Conservation (phyloP, 2,329 filamentous ascomycete species). For the Penicillium brasilianum region DNA sequence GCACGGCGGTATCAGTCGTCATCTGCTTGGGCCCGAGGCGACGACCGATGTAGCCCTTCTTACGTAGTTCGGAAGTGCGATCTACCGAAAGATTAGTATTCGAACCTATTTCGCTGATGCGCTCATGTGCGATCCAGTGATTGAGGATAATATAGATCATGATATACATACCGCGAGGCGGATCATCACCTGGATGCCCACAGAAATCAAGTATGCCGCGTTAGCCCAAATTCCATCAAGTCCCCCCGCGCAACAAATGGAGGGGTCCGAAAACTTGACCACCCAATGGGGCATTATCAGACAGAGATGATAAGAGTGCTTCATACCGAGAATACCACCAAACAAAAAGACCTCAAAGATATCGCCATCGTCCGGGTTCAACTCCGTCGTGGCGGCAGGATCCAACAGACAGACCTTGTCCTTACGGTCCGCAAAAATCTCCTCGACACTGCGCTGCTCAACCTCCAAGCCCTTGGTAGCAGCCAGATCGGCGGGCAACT, state of each 20-base stretch:
- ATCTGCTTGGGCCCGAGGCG: slow-evolving; percentile 92
- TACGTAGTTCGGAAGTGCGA: slow-evolving; percentile 90
- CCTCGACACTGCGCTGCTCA: slow-evolving; percentile 79
- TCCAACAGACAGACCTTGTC: slow-evolving; percentile 85
- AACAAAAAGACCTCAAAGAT: slow-evolving; percentile 91
- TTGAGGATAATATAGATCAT: neutral
- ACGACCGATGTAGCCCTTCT: slow-evolving; percentile 88
- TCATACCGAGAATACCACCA: slow-evolving; percentile 86
- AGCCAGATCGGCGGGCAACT: slow-evolving; percentile 65
- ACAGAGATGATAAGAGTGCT: slow-evolving; percentile 17
- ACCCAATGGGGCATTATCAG: neutral
- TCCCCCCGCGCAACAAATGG: neutral
- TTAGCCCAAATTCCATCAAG: slow-evolving; percentile 4
- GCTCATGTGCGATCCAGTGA: slow-evolving; percentile 17
- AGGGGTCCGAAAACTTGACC: neutral
- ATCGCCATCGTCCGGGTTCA: slow-evolving; percentile 81
- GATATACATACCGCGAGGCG: slow-evolving; percentile 75
- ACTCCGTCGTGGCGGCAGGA: slow-evolving; percentile 78
- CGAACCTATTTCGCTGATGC: too few species aligned
- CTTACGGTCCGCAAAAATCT: slow-evolving; percentile 75
- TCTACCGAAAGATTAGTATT: slow-evolving; percentile 58
- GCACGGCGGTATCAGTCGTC: slow-evolving; percentile 96
- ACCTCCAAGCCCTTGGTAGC: slow-evolving; percentile 67
- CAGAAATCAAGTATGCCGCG: slow-evolving; percentile 10
- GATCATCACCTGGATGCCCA: slow-evolving; percentile 76